Percentiles rank a stretch among this genome's conserved stretches.
These are phyloP conservation scores for Exophiala spinifera DNA, from an alignment of 2,329 filamentous ascomycete species.

Conservation along the genomic window DNA sequence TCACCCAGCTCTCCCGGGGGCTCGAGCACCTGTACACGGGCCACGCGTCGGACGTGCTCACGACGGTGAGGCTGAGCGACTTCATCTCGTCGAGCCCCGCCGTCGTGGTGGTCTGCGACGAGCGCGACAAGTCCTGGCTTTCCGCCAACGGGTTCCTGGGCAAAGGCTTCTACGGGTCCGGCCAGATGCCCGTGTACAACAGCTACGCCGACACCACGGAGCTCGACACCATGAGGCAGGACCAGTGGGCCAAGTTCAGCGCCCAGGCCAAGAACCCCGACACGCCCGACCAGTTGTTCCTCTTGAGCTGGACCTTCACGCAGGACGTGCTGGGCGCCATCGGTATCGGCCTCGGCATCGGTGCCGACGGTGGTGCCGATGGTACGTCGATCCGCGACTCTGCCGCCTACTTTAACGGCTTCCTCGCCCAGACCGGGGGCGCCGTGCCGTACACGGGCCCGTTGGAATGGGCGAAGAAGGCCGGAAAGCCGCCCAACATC, in stretches of 20 bases:
- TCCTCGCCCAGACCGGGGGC: conserved; percentile 3
- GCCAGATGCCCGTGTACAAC: conserved; percentile 37
- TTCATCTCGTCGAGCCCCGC: conserved; percentile 38
- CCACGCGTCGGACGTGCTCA: conserved; percentile 31
- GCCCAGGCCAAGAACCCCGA: conserved; percentile 2
- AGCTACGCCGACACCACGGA: conserved; percentile 35
- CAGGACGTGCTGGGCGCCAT: conserved; percentile 10
- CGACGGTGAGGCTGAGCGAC: conserved; percentile 34
- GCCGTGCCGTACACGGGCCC: background rate
- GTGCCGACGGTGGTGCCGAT: too few species aligned
- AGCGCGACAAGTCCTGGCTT: conserved; percentile 32
- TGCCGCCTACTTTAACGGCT: background rate
- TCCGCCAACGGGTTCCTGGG: conserved; percentile 24
- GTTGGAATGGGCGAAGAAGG: background rate
- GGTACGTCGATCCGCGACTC: background rate
- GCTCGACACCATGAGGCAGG: conserved; percentile 33
- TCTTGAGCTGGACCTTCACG: conserved; percentile 25
- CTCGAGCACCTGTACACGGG: conserved; percentile 42
- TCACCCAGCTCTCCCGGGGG: conserved; percentile 40
- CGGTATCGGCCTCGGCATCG: background rate
- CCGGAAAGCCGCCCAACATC: conserved; percentile 1
- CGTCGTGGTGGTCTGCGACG: conserved; percentile 37
- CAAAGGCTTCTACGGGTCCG: conserved; percentile 36
- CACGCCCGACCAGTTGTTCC: conserved; percentile 15
- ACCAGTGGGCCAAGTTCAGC: conserved; percentile 38